Evolutionary conservation across 2,329 filamentous ascomycete species (phyloP), one percentile per base, ranked within the genome.

Genomic region (Dactylonectria macrodidyma): DNA sequence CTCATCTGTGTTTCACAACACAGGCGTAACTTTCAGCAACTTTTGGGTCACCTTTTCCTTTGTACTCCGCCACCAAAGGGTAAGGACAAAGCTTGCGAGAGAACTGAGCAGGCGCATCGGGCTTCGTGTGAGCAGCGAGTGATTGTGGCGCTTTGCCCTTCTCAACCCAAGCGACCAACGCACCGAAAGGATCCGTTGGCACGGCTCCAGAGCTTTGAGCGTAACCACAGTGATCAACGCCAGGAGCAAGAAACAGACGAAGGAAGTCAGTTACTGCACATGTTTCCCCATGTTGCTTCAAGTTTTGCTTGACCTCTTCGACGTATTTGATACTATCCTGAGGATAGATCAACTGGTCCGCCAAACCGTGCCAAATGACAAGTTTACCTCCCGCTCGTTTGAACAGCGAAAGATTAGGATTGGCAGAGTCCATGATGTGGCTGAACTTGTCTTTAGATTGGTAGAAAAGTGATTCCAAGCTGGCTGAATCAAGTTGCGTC

Each of bases 281-380:
- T 9, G 34, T 12, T 5, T 44, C 22, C 3, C 51, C 57, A 19
- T 19, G 19, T 19, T 19, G 19, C 19, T 19, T 19, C 24, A 55
- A 3, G 0, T 12, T 30, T n/a, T 48, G 19, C 41, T 64, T 30
- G 5, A 61, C 59, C 16, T 54, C 48, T 19, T 36, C 11, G 5
- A 61, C n/a, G 26, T 54, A 61, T 14, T 26, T 48, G 9, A 61
- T 46, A 24, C 36, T 34, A 26, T 54, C 59, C 3, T 55, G 50
- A 5, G 50, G 36, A 36, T 41, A 61, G 12, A 67, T 64, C 5
- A 67, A 2, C 16, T 64, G 48, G 34, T 67, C 65, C 5, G 59
- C 56, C 50, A 62, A 14, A 9, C 83, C 82, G 66, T 85, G 83
- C 72, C 79, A 84, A 36, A 81, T 75, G 14, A 85, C 16, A 2